phyloP scores from a whole-genome alignment of 2,329 filamentous ascomycete species.

The Aspergillus aculeatinus region DNA sequence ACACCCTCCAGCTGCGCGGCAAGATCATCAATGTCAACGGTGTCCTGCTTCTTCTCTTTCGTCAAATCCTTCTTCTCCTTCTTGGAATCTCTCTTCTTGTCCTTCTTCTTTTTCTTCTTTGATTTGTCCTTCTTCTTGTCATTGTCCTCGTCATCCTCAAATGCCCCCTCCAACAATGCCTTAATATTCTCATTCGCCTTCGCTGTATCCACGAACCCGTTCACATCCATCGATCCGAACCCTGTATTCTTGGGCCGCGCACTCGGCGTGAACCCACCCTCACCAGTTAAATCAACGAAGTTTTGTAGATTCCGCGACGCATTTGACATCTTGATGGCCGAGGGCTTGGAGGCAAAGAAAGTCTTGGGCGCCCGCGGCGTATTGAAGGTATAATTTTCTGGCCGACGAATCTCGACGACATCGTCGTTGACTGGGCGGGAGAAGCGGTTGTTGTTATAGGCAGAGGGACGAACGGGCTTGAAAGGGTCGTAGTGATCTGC shows the following conservation, averaged over 20 bases:
- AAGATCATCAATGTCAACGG: conserved; percentile 42
- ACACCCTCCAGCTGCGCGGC: conserved; percentile 45
- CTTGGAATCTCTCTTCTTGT: conserved; percentile 18
- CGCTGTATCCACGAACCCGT: conserved; percentile 49
- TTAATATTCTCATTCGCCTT: conserved; percentile 55
- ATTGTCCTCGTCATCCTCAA: conserved; percentile 53
- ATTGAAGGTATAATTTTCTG: conserved; percentile 49
- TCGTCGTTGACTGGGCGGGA: conserved; percentile 26
- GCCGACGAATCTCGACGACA: conserved; percentile 49
- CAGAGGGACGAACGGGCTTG: conserved; percentile 38
- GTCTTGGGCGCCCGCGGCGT: conserved; percentile 54
- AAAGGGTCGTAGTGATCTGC: conserved; percentile 42
- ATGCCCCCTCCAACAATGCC: conserved; percentile 51
- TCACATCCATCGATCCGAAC: conserved; percentile 56
- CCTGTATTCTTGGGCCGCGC: conserved; percentile 45
- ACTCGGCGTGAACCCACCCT: conserved; percentile 51
- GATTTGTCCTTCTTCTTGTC: conserved; percentile 43
- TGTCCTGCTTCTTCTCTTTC: conserved; percentile 23
- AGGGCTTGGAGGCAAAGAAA: conserved; percentile 53
- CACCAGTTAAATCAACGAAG: conserved; percentile 51
- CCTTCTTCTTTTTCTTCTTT: conserved; percentile 39
- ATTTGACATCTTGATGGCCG: conserved; percentile 41
- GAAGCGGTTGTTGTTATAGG: conserved; percentile 33
- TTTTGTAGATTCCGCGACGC: conserved; percentile 45
- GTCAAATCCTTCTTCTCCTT: conserved; percentile 22